These are phyloP conservation scores for Stagonosporopsis cucurbitacearum DNA, from an alignment of 2,329 filamentous ascomycete species.

Conservation along the genomic window DNA sequence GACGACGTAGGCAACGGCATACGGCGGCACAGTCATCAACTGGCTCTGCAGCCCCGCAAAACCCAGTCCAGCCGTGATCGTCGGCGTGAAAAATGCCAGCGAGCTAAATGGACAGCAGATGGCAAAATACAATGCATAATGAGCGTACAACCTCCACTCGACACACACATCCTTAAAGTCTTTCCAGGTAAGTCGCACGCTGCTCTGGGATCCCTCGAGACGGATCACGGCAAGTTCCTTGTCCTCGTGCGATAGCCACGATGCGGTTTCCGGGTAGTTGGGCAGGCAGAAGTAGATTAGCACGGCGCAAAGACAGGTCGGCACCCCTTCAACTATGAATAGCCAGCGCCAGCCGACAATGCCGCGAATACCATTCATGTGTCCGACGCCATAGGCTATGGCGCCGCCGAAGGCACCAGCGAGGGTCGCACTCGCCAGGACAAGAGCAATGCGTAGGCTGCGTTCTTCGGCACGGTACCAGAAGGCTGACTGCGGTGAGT, in stretches of 20 bases:
- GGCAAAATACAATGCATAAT: slow-evolving; percentile 52
- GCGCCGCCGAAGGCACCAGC: background rate
- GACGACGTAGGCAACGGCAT: slow-evolving; percentile 65
- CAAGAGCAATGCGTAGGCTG: background rate
- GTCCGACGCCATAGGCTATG: background rate
- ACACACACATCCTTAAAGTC: background rate
- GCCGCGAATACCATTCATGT: background rate
- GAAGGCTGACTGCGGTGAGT: background rate
- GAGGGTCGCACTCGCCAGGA: background rate
- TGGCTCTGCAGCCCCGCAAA: slow-evolving; percentile 65
- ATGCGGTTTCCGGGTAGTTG: background rate
- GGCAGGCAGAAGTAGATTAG: background rate
- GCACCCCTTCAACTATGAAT: background rate
- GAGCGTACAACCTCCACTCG: slow-evolving; percentile 24
- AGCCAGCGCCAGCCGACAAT: background rate
- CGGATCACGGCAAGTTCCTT: background rate
- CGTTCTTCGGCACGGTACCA: background rate
- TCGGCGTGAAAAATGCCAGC: slow-evolving; percentile 67
- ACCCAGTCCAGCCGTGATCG: slow-evolving; percentile 66
- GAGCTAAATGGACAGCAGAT: slow-evolving; percentile 28
- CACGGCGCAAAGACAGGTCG: background rate
- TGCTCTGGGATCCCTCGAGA: background rate
- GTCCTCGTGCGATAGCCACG: background rate
- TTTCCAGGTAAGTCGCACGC: background rate
- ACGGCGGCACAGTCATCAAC: slow-evolving; percentile 72